Conservation (phyloP, 805 yeast species). For the Ogataea henricii region DNA sequence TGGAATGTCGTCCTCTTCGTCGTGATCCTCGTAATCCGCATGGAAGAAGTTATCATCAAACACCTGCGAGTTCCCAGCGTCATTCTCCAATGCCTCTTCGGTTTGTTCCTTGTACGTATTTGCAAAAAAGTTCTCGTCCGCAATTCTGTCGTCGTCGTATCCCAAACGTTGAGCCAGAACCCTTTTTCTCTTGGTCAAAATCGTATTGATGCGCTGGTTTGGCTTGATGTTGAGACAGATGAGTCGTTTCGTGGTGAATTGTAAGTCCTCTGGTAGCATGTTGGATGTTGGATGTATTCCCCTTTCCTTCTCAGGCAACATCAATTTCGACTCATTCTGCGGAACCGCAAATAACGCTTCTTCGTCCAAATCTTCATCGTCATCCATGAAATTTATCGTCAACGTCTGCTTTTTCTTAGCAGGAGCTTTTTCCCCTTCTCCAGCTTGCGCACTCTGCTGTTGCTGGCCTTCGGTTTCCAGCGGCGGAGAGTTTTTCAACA, state of each 20-base stretch:
- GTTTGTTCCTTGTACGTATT: conserved; percentile 42
- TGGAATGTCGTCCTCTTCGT: conserved; percentile 34
- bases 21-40: conserved; percentile 40
- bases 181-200: conserved; percentile 29
- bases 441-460: background rate
- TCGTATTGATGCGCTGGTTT: conserved; percentile 31
- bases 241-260: conserved; percentile 49
- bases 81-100: conserved; percentile 12
- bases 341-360: conserved; percentile 31
- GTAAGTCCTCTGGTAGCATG: conserved; percentile 51
- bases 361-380: conserved; percentile 26
- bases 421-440: conserved; percentile 8
- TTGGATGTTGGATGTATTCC: conserved; percentile 27
- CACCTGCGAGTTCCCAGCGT: conserved; percentile 12
- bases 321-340: conserved; percentile 22
- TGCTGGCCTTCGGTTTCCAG: conserved; percentile 2
- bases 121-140: conserved; percentile 56
- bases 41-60: conserved; percentile 17
- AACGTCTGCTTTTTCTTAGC: conserved; percentile 17
- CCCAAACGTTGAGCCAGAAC: conserved; percentile 15
- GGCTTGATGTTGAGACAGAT: conserved; percentile 51
- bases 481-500: background rate
- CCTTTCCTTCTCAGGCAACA: conserved; percentile 29
- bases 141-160: conserved; percentile 37
- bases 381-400: conserved; percentile 32